phyloP scores from a whole-genome alignment of 257 asterid genomes.

The Solanum sejunctum region DNA sequence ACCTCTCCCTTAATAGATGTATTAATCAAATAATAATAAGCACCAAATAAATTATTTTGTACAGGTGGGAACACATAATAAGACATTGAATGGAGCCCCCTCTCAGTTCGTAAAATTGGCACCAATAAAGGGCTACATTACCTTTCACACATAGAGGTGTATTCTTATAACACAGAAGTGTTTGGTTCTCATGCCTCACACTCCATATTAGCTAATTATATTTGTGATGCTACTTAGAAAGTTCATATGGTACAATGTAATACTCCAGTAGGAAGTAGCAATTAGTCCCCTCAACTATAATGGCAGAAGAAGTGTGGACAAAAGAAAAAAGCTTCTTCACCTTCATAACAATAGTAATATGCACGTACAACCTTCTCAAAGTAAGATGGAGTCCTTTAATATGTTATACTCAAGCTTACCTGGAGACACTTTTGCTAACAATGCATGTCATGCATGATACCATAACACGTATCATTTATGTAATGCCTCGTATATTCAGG shows the following conservation, averaged over 20 bases:
- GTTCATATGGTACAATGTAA: not conserved
- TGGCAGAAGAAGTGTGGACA: not conserved
- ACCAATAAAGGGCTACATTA: not conserved
- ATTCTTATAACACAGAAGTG: not conserved
- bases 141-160: not conserved
- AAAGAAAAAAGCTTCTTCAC: not conserved
- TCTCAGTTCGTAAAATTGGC: not conserved
- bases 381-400: not conserved
- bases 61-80: not conserved
- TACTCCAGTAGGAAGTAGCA: not conserved
- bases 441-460: not conserved
- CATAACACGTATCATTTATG: not conserved
- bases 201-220: not conserved
- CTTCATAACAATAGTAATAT: not conserved
- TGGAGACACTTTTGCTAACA: not conserved
- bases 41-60: not conserved
- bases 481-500: not conserved
- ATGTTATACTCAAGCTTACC: not conserved
- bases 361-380: not conserved
- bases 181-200: not conserved
- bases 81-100: not conserved
- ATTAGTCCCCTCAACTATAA: not conserved
- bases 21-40: not conserved
- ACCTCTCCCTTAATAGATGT: not conserved
- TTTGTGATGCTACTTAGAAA: not conserved